These are phyloP conservation scores for Priceomyces haplophilus DNA, from an alignment of 805 yeast genomes.

Conservation along the genomic window DNA sequence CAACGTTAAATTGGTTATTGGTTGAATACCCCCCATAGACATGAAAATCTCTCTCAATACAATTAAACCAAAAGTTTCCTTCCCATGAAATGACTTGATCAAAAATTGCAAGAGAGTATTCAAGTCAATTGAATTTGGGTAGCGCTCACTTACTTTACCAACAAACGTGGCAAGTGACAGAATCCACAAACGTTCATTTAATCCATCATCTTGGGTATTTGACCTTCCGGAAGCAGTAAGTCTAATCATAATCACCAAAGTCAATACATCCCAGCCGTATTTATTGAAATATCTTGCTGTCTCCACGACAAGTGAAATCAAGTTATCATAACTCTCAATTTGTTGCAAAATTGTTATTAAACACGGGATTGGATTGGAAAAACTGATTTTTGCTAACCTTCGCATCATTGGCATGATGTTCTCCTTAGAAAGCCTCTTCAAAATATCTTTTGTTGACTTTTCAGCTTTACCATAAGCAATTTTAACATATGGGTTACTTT, in stretches of 20 bases:
- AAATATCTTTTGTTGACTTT: slow-evolving; percentile 70
- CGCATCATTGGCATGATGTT: slow-evolving; percentile 73
- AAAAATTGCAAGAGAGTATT: slow-evolving; percentile 59
- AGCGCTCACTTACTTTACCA: slow-evolving; percentile 62
- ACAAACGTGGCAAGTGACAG: slow-evolving; percentile 77
- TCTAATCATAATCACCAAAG: slow-evolving; percentile 68
- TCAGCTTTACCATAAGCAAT: slow-evolving; percentile 64
- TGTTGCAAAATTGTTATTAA: slow-evolving; percentile 70
- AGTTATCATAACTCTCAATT: slow-evolving; percentile 88
- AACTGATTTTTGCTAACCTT: slow-evolving; percentile 65
- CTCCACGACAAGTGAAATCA: slow-evolving; percentile 72
- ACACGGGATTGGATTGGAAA: slow-evolving; percentile 76
- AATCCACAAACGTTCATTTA: slow-evolving; percentile 80
- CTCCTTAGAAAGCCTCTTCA: slow-evolving; percentile 80
- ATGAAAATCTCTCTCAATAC: slow-evolving; percentile 64
- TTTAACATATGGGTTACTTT: slow-evolving; percentile 54
- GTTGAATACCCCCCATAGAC: slow-evolving; percentile 77
- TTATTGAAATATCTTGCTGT: slow-evolving; percentile 72
- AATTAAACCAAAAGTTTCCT: slow-evolving; percentile 57
- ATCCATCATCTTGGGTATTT: slow-evolving; percentile 71
- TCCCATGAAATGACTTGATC: slow-evolving; percentile 58
- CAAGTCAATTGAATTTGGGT: slow-evolving; percentile 54
- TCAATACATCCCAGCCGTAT: slow-evolving; percentile 83
- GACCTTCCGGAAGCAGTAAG: slow-evolving; percentile 63
- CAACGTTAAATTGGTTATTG: slow-evolving; percentile 62